A percentile compares a stretch with the other conserved stretches of the same genome.
Evolutionary conservation across 768 basidiomycete species (phyloP).

Genomic region (Tricholoma sp.): DNA sequence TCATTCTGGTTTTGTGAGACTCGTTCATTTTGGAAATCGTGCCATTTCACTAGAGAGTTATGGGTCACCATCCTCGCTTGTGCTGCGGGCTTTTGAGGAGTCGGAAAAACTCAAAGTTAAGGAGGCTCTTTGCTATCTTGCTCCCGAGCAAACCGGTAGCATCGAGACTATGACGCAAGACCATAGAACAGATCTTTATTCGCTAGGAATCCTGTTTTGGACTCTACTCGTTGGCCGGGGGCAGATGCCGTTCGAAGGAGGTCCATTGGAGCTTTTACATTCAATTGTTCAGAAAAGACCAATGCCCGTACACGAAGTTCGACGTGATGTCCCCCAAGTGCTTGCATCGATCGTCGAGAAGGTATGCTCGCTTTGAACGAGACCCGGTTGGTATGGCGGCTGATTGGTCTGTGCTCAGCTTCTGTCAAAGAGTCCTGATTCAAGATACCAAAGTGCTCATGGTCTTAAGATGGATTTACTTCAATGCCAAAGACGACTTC

Average conservation of each 20-base stretch:
- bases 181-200: constrained; percentile 71
- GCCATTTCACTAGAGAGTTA: constrained; percentile 66
- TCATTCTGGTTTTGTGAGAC: constrained; percentile 62
- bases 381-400: background rate
- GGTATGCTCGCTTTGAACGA: constrained; percentile 23
- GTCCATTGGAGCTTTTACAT: constrained; percentile 58
- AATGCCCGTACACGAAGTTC: constrained; percentile 71
- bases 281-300: constrained; percentile 69
- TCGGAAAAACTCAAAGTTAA: constrained; percentile 65
- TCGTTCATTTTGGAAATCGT: constrained; percentile 74
- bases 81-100: constrained; percentile 57
- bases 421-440: constrained; percentile 62
- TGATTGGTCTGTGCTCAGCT: constrained; percentile 33
- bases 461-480: constrained; percentile 65
- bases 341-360: constrained; percentile 68
- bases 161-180: constrained; percentile 70
- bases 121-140: constrained; percentile 70
- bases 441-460: constrained; percentile 66
- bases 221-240: constrained; percentile 68
- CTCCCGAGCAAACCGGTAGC: constrained; percentile 74
- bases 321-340: constrained; percentile 69
- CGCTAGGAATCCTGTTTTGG: constrained; percentile 71
- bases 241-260: constrained; percentile 58
- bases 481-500: constrained; percentile 61
- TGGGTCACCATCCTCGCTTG: constrained; percentile 67